A percentile compares a stretch with the other conserved stretches of the same genome.
phyloP scores from a whole-genome alignment of 176 grass and related monocot genomes.

The Guadua angustifolia region DNA sequence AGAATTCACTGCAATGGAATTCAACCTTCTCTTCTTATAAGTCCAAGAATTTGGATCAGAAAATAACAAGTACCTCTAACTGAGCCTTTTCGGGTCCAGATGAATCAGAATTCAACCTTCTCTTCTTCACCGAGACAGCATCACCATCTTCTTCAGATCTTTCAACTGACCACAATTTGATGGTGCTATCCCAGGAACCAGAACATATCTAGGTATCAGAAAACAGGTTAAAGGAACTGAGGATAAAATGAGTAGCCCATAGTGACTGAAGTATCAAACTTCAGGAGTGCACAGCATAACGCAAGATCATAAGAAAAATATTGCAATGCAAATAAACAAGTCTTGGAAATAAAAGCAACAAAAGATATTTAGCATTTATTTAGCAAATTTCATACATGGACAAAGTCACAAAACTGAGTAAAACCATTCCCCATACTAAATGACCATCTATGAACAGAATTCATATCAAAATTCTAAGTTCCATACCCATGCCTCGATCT shows the following conservation, averaged over 20 bases:
- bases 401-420: too few relatives aligned
- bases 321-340: too few relatives aligned
- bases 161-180: conserved; percentile 83
- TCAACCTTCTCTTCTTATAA: too few relatives aligned
- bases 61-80: conserved; percentile 70
- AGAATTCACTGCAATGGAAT: neutral
- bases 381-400: too few relatives aligned
- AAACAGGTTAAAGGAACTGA: conserved; percentile 22
- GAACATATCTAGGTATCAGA: conserved; percentile 77
- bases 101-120: conserved; percentile 67
- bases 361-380: too few relatives aligned
- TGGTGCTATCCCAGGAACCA: conserved; percentile 89
- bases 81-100: conserved; percentile 70
- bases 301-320: conserved; percentile 35
- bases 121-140: conserved; percentile 83
- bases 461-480: conserved; percentile 43
- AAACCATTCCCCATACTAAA: neutral
- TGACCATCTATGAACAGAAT: conserved; percentile 35
- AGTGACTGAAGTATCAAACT: conserved; percentile 62
- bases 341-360: too few relatives aligned
- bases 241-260: conserved; percentile 37
- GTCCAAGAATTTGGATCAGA: conserved; percentile 29
- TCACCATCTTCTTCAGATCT: conserved; percentile 71
- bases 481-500: conserved; percentile 99
- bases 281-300: conserved; percentile 41